A percentile compares a stretch with the other conserved stretches of the same genome.
phyloP scores from a whole-genome alignment of 805 yeast species.

The Ogataea wickerhamii region DNA sequence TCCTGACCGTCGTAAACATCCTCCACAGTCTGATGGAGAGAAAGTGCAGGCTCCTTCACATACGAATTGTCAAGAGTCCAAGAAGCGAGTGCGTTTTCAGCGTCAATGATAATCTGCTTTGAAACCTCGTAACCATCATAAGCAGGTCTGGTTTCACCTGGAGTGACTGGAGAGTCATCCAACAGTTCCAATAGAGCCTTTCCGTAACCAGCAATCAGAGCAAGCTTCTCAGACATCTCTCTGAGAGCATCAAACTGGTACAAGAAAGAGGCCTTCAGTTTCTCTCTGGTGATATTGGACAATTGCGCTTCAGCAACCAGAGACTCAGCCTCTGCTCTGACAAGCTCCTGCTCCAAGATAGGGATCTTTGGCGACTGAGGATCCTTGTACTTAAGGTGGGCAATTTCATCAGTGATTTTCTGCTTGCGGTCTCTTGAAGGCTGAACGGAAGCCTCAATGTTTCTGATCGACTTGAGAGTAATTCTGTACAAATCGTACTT shows the following conservation, averaged over 20 bases:
- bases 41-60: conserved; percentile 82
- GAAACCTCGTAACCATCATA: conserved; percentile 98
- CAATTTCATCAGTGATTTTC: conserved; percentile 95
- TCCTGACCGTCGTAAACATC: conserved; percentile 48
- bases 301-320: conserved; percentile 98
- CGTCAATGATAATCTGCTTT: conserved; percentile 95
- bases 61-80: conserved; percentile 97
- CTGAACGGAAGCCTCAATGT: conserved; percentile 96
- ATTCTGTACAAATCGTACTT: conserved; percentile 97
- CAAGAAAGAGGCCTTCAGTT: conserved; percentile 94
- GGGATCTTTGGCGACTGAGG: conserved; percentile 95
- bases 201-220: conserved; percentile 98
- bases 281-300: conserved; percentile 96
- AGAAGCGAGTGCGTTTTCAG: conserved; percentile 89
- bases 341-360: conserved; percentile 96
- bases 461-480: conserved; percentile 89
- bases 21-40: conserved; percentile 72
- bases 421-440: conserved; percentile 98
- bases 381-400: conserved; percentile 96
- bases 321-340: conserved; percentile 98
- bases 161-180: conserved; percentile 96
- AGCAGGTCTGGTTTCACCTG: conserved; percentile 98
- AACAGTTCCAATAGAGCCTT: conserved; percentile 92
- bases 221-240: conserved; percentile 93
- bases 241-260: conserved; percentile 95